Percentiles rank a stretch among this genome's conserved stretches.
phyloP scores from a whole-genome alignment of 139 green algal genomes.

The Yamagishiella unicocca region DNA sequence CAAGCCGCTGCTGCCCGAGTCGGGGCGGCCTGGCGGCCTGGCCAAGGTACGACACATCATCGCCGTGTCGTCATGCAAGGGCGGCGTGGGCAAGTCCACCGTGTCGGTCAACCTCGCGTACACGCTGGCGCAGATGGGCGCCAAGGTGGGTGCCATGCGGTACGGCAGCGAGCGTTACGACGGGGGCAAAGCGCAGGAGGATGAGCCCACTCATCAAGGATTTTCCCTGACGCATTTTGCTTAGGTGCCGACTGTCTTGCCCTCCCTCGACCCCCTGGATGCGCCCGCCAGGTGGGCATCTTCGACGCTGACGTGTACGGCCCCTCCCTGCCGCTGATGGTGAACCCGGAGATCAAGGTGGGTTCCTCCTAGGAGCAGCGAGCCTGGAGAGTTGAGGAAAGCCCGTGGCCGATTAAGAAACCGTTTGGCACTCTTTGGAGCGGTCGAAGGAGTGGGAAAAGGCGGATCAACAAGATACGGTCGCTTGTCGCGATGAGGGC shows the following conservation, averaged over 20 bases:
- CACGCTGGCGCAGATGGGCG: slow-evolving; percentile 95
- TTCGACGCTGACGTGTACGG: slow-evolving; percentile 99
- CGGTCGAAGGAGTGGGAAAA: no score
- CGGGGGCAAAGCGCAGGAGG: background rate
- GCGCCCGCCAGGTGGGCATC: slow-evolving; percentile 84
- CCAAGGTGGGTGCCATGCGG: slow-evolving; percentile 85
- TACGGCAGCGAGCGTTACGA: background rate
- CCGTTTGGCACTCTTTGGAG: no score
- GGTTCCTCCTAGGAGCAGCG: no score
- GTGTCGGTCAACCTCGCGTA: slow-evolving; percentile 97
- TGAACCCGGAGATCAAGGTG: slow-evolving; percentile 84
- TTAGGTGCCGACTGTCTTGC: background rate
- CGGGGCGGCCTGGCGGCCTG: slow-evolving; percentile 83
- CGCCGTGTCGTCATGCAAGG: slow-evolving; percentile 92
- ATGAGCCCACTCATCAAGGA: background rate
- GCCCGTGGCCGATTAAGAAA: no score
- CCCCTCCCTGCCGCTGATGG: slow-evolving; percentile 96
- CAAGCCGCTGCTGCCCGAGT: slow-evolving; percentile 74
- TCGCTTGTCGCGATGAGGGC: no score
- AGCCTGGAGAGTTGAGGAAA: no score
- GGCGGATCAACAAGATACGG: no score
- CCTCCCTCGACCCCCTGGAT: no score
- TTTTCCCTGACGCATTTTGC: background rate
- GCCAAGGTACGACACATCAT: slow-evolving; percentile 91
- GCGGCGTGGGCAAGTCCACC: slow-evolving; percentile 97